Evolutionary conservation across 371 early-diverging fungal genomes (phyloP), one percentile per base, ranked within the genome.

Genomic region (Mortierella sp.): DNA sequence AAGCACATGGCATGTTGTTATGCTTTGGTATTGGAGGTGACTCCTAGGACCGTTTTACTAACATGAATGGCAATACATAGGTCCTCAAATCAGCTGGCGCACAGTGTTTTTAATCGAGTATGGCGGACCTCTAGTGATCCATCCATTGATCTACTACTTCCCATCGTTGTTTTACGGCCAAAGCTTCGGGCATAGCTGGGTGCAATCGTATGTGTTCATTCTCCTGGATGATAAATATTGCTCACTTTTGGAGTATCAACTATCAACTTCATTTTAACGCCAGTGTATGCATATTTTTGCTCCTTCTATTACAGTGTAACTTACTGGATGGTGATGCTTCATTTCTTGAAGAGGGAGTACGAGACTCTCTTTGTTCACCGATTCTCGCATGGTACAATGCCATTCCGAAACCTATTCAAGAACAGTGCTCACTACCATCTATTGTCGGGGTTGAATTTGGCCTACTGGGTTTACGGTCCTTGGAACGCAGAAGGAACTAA

Each of bases 401-500:
- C 98, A 29, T 86, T 97, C 73, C 61, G 72, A 26, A 97, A 97
- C 77, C 86, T 98, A 8, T 96, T 97, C 76, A 98, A 98, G 85
- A 98, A 98, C 87, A 95, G 95, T 55, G 89, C 90, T 61, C 98
- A 98, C 82, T 98, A 98, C 85, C 96, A 96, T 89, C 66, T 97
- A 51, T 83, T 97, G n/a, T 91, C 94, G 15, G 98, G 98, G 31
- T 65, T 95, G 61, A 88, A 93, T 59, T 83, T 97, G 55, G 98
- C 96, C 32, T 96, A 92, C 86, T 92, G 92, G 85, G 84, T 94
- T 43, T 96, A 96, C 83, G 89, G 90, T 29, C 96, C 96, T 23
- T 87, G 88, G 86, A 87, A 81, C 61, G 89, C 88, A 35, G 77
- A 85, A 10, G 93, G 92, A 45, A 84, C 86, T 13, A 64, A 35